Percentiles rank a stretch among this genome's conserved stretches.
Evolutionary conservation across 352 stramenopile species (phyloP).

Genomic region (Albugo candida): DNA sequence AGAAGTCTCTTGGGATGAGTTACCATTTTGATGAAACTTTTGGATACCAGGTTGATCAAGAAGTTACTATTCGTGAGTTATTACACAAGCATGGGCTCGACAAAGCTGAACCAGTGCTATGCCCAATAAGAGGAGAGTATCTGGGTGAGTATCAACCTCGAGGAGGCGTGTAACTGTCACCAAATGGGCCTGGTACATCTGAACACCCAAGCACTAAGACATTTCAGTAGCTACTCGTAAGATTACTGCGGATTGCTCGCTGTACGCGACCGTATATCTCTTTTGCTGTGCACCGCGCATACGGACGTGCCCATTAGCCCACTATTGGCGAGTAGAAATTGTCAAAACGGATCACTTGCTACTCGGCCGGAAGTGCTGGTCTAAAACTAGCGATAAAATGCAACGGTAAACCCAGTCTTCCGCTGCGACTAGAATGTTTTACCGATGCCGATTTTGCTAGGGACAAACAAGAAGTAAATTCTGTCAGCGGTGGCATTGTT

Average conservation of each 20-base stretch:
- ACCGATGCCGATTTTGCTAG: conserved; percentile 11
- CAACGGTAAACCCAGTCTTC: background rate
- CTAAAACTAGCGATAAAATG: no score
- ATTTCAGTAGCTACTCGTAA: conserved; percentile 18
- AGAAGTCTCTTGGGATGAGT: conserved; percentile 15
- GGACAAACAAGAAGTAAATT: conserved; percentile 6
- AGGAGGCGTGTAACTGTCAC: conserved; percentile 2
- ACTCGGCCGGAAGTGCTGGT: no score
- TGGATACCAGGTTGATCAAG: conserved; percentile 11
- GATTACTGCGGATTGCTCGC: conserved; percentile 12
- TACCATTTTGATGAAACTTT: conserved; percentile 1
- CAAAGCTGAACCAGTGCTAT: conserved; percentile 5
- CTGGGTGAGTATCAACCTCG: background rate
- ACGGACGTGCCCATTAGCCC: no score
- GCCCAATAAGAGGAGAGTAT: conserved; percentile 4
- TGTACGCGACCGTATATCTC: conserved; percentile 14
- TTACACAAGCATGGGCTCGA: conserved; percentile 6
- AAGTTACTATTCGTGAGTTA: conserved; percentile 9
- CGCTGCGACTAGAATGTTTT: conserved; percentile 3
- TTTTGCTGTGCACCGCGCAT: conserved; percentile 6
- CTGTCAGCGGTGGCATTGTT: conserved; percentile 7
- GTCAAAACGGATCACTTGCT: no score
- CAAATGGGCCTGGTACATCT: background rate
- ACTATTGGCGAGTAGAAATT: no score
- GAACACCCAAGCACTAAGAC: conserved; percentile 6